Base-by-base conservation (phyloP, 768 basidiomycete genomes). In the Xerocomellus amylosporus region DNA sequence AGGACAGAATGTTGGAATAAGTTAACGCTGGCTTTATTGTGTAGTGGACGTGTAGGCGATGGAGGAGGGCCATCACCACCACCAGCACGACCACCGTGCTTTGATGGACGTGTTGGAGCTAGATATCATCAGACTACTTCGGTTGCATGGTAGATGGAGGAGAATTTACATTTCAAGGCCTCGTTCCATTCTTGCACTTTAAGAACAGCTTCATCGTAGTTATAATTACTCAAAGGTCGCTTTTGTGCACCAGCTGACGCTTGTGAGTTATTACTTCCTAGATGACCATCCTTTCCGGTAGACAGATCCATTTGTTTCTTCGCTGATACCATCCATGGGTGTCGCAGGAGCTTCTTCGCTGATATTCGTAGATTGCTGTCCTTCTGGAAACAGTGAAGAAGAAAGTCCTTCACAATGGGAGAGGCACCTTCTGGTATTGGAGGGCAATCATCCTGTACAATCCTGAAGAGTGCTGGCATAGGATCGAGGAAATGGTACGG, bases 121-220 rank as follows among this genome's bases (percentile, higher is more conserved):
- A 53, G 28, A 54, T 46, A 40, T 33, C 19, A 51, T 53, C 43
- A 58, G 51, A 58, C 45, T 19, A 4, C 34, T 39, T 34, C 36
- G 17, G 47, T 15, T 49, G 49, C 33, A 41, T 30, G 12, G 48
- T 60, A 42, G 20, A 71, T 72, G 52, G 47, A 20, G 47, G 45
- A 17, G 30, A 12, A 44, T 5, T 64, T 68, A 94, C 92, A 93
- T 72, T 91, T 93, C 54, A 98, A 75, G 1, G 95, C 96, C 69
- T 98, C 92, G 64, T 99, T 99, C 95, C 96, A 99, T 71, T 98
- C 93, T 71, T 98, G 96, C 24, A 99, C 96, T 68, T 91, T 86
- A 61, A 93, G 77, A 33, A 99, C 91, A 19, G 90, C 93, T 64
- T 98, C 92, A 59, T 98, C 93, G 63, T 88, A 97, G 65, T 91